A percentile compares a stretch with the other conserved stretches of the same genome.
These are phyloP conservation scores for Cladosporium phlei DNA, from an alignment of 2,329 filamentous ascomycete genomes.

Conservation along the genomic window DNA sequence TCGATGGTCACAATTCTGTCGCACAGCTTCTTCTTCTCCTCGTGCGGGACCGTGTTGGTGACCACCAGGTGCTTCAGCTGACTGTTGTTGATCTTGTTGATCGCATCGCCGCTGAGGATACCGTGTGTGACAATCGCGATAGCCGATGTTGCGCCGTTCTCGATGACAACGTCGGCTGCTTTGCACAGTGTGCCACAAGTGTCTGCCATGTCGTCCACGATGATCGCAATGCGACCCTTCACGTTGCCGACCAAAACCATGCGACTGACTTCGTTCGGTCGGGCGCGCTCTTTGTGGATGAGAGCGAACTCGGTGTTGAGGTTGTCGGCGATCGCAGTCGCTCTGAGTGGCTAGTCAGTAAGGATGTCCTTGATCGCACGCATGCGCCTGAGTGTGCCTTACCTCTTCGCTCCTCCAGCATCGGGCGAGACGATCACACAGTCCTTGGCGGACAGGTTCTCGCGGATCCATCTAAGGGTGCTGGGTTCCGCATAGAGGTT, in stretches of 20 bases:
- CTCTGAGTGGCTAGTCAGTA: conserved; percentile 48
- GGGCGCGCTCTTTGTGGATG: conserved; percentile 92
- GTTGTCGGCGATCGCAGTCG: conserved; percentile 87
- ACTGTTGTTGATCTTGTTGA: conserved; percentile 77
- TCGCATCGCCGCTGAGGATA: conserved; percentile 82
- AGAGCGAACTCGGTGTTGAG: conserved; percentile 87
- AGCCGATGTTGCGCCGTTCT: conserved; percentile 80
- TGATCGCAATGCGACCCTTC: conserved; percentile 82
- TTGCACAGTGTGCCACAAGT: conserved; percentile 87
- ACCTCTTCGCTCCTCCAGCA: conserved; percentile 88
- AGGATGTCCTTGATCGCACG: no score
- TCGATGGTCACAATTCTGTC: conserved; percentile 84
- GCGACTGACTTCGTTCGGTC: conserved; percentile 83
- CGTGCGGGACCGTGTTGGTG: conserved; percentile 80
- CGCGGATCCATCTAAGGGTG: conserved; percentile 83
- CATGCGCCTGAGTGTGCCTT: conserved; percentile 20
- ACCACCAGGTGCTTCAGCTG: conserved; percentile 75
- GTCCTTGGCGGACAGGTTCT: conserved; percentile 75
- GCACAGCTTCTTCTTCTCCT: conserved; percentile 74
- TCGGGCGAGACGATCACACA: conserved; percentile 94
- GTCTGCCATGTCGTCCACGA: conserved; percentile 97
- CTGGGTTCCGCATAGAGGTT: conserved; percentile 93
- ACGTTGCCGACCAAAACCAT: conserved; percentile 98
- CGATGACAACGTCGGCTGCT: conserved; percentile 81
- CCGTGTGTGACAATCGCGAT: conserved; percentile 95